Percentiles rank a stretch among this genome's conserved stretches.
Conservation (phyloP, 805 yeast genomes). For the Monosporozyma solicola region DNA sequence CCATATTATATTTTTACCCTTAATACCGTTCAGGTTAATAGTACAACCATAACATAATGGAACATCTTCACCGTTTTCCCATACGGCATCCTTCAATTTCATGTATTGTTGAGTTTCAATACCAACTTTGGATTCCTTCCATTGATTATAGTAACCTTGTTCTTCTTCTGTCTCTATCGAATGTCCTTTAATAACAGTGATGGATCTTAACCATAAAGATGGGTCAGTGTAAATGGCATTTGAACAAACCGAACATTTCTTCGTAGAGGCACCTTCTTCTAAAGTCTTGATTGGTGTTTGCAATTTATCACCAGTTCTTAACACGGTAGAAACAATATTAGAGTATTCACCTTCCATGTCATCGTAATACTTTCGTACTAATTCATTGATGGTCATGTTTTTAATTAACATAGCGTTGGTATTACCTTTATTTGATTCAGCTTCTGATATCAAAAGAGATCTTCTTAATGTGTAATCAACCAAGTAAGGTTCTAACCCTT, state of each 20-base stretch:
- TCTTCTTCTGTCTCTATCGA: conserved; percentile 40
- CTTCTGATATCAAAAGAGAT: conserved; percentile 16
- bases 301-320: conserved; percentile 77
- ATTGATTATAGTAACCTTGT: conserved; percentile 26
- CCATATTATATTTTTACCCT: conserved; percentile 33
- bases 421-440: conserved; percentile 19
- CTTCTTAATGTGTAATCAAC: conserved; percentile 14
- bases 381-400: conserved; percentile 73
- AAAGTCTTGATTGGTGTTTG: conserved; percentile 34
- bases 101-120: conserved; percentile 12
- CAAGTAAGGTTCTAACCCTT: conserved; percentile 31
- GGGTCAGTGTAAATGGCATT: conserved; percentile 48
- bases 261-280: conserved; percentile 5
- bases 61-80: conserved; percentile 12
- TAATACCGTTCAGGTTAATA: conserved; percentile 45
- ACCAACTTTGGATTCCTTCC: conserved; percentile 26
- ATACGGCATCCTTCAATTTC: conserved; percentile 16
- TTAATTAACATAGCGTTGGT: conserved; percentile 31
- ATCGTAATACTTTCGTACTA: conserved; percentile 63
- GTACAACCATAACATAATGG: conserved; percentile 71
- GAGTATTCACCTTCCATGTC: conserved; percentile 72
- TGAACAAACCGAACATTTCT: conserved; percentile 51
- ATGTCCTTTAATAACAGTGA: conserved; percentile 53
- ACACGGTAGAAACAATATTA: conserved; percentile 85
- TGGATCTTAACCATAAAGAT: conserved; percentile 54